Base-by-base conservation (phyloP, 306 rosid species). In the Luffa aegyptiaca region DNA sequence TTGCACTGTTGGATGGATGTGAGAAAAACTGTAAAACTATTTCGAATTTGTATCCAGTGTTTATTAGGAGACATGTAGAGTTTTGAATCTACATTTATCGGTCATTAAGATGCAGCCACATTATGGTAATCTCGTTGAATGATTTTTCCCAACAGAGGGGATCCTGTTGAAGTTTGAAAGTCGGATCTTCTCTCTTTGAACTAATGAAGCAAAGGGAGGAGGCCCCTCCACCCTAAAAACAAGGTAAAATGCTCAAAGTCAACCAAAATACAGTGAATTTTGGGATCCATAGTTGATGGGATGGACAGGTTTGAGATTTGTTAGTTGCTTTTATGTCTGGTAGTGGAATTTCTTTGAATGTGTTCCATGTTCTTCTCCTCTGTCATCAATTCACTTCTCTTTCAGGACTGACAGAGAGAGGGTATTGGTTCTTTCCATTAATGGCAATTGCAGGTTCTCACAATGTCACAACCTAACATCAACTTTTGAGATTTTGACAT, bases 321-420 rank as follows among this genome's bases (percentile, higher is more conserved):
- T 2, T 70, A 39, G 76, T 45, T 70, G n/a, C 76, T 10, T 46
- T 6, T 44, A 2, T 73, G 77, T 2, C 59, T 48, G 77, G 2
- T 73, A 73, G 77, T 73, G 77, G 77, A 49, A 46, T 11, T 73
- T 73, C 59, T 26, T 31, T 3, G 61, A 73, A 72, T 13, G 39
- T 72, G 77, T 44, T 48, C 77, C 58, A 26, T 51, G 20, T 72
- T 72, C 41, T n/a, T 69, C 35, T 44, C 75, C 33, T 26, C 31
- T 69, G 33, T 18, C 75, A 68, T 68, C 51, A 41, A 41, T 66
- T 18, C 48, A 66, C 51, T 42, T 69, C 76, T 2, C 41, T 68
- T 18, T 10, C 1, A 26, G 31, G 72, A 17, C 31, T 7, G 14
- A 16, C 3, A 69, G 55, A 20, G 44, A 35, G 33, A 66, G 53